Conservation (phyloP, 2,329 filamentous ascomycete genomes). For the Venturia effusa region DNA sequence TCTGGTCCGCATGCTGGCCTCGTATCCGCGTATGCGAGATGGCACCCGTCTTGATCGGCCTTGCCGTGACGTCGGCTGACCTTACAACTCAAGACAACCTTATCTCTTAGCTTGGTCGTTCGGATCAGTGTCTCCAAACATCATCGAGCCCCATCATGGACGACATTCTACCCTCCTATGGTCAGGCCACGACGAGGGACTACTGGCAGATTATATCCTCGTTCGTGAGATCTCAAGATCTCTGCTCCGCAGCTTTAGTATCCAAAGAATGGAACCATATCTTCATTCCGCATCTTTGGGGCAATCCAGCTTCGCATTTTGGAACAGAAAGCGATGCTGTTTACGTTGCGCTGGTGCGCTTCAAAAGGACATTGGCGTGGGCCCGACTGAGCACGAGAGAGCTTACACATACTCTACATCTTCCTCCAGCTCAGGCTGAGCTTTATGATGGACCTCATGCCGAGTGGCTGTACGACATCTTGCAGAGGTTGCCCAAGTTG, state of each 20-base stretch:
- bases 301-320: constrained; percentile 52
- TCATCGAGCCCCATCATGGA: constrained; percentile 35
- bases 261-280: constrained; percentile 46
- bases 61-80: not conserved
- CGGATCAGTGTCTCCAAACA: not conserved
- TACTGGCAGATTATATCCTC: constrained; percentile 45
- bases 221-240: constrained; percentile 45
- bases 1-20: not conserved
- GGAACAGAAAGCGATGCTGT: constrained; percentile 49
- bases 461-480: constrained; percentile 48
- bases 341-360: constrained; percentile 49
- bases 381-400: constrained; percentile 41
- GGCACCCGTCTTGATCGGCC: not conserved
- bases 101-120: not conserved
- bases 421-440: constrained; percentile 49
- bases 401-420: constrained; percentile 50
- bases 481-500: constrained; percentile 46
- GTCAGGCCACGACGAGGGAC: constrained; percentile 43
- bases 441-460: constrained; percentile 48
- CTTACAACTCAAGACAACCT: not conserved
- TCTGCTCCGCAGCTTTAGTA: constrained; percentile 46
- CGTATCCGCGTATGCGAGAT: not conserved
- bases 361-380: constrained; percentile 45
- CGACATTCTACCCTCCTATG: constrained; percentile 48
- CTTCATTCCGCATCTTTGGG: constrained; percentile 52